Evolutionary conservation across 1,139 yeast genomes (phyloP).

Genomic region (Martiniozyma asiatica): DNA sequence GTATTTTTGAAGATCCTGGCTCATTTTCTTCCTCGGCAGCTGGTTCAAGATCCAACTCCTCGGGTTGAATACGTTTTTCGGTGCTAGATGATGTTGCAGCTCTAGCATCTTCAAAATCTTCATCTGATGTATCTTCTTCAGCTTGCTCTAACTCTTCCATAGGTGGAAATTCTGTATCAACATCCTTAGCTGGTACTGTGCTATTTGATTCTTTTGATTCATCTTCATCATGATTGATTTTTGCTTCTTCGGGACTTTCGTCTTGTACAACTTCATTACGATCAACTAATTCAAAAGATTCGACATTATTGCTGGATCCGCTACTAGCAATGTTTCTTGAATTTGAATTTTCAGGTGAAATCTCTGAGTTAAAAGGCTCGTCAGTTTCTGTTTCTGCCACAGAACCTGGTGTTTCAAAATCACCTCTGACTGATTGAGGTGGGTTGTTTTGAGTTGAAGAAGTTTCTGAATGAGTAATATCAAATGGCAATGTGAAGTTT

Average conservation of each 20-base stretch:
- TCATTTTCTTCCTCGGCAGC: conserved; percentile 1
- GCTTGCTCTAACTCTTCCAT: conserved; percentile 4
- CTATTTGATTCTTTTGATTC: neutral
- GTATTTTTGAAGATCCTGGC: neutral
- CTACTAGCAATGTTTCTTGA: conserved; percentile 8
- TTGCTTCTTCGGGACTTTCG: neutral
- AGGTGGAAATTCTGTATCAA: conserved; percentile 7
- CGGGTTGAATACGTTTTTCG: neutral
- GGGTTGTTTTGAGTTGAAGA: conserved; percentile 90
- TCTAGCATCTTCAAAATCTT: neutral
- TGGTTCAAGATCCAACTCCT: no score
- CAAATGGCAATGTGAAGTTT: conserved; percentile 35
- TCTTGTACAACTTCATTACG: conserved; percentile 17
- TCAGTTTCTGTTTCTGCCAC: conserved; percentile 25
- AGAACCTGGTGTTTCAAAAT: conserved; percentile 52
- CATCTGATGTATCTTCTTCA: neutral
- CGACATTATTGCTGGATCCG: conserved; percentile 21
- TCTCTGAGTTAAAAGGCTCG: conserved; percentile 20
- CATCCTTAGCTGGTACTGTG: neutral
- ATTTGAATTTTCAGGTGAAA: conserved; percentile 17
- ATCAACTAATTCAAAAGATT: conserved; percentile 40
- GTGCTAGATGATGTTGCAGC: conserved; percentile 1
- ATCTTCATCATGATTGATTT: neutral
- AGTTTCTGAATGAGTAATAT: conserved; percentile 69
- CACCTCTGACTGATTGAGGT: conserved; percentile 78